Conservation (phyloP, 2,329 filamentous ascomycete species). For the Fusarium sp. region DNA sequence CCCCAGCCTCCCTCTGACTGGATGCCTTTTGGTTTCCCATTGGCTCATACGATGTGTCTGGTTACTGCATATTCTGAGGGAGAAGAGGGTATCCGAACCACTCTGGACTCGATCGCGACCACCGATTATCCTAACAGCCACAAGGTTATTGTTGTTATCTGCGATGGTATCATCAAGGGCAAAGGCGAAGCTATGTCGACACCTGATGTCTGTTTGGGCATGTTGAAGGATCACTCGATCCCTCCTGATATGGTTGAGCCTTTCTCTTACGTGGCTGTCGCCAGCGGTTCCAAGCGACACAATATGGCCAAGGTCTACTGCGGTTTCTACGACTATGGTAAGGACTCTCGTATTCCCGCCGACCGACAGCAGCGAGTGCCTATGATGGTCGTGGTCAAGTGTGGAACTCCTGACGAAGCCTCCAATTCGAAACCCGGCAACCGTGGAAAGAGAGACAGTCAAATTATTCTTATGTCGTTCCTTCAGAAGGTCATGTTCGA, state of each 20-base stretch:
- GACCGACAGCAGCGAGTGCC: conserved; percentile 97
- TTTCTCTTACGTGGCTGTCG: conserved; percentile 96
- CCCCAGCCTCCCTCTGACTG: conserved; percentile 96
- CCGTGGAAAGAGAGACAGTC: conserved; percentile 97
- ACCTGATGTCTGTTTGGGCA: conserved; percentile 86
- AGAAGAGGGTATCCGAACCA: conserved; percentile 89
- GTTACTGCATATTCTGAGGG: conserved; percentile 98
- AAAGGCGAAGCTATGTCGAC: conserved; percentile 87
- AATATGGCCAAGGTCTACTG: conserved; percentile 99
- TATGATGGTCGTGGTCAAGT: conserved; percentile 97
- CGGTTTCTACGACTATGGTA: conserved; percentile 97
- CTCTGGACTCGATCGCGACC: conserved; percentile 93
- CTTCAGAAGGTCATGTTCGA: conserved; percentile 99
- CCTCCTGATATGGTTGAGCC: conserved; percentile 83
- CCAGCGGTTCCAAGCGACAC: conserved; percentile 94
- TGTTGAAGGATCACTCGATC: conserved; percentile 93
- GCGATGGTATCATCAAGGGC: conserved; percentile 97
- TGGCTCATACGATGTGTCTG: conserved; percentile 92
- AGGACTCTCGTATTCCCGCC: conserved; percentile 76
- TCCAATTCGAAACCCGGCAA: conserved; percentile 89
- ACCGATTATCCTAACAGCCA: conserved; percentile 99
- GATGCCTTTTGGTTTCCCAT: conserved; percentile 94
- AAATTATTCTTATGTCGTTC: conserved; percentile 99
- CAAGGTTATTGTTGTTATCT: conserved; percentile 95
- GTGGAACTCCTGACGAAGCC: conserved; percentile 88